Conservation (phyloP, 768 basidiomycete genomes). For the Gloeophyllum trabeum region DNA sequence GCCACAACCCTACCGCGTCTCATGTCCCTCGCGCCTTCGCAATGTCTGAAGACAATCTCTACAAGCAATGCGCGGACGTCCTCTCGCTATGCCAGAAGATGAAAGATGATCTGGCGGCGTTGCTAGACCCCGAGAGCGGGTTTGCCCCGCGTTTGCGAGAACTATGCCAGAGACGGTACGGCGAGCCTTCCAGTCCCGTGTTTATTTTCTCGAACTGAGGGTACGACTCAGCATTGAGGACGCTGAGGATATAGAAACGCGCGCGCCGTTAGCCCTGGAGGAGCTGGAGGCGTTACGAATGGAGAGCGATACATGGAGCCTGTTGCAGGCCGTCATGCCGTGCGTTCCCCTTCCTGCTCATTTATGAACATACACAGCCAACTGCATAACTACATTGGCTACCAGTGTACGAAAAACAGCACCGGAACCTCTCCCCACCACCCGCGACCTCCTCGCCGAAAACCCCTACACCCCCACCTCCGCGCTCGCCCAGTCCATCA, state of each 20-base stretch:
- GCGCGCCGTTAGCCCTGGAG: conserved; percentile 27
- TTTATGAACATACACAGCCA: too few relatives aligned
- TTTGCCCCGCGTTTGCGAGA: conserved; percentile 56
- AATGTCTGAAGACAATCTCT: conserved; percentile 42
- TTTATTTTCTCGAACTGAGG: conserved; percentile 3
- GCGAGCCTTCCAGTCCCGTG: conserved; percentile 2
- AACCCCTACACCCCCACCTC: conserved; percentile 81
- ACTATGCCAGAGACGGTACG: conserved; percentile 48
- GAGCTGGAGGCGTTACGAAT: conserved; percentile 56
- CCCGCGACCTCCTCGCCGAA: conserved; percentile 43
- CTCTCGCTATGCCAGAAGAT: conserved; percentile 44
- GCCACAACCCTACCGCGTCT: too few relatives aligned
- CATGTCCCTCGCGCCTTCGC: too few relatives aligned
- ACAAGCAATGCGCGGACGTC: conserved; percentile 58
- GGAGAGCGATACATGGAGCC: conserved; percentile 75
- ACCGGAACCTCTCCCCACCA: conserved; percentile 29
- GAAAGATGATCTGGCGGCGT: conserved; percentile 41
- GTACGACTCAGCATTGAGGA: conserved; percentile 35
- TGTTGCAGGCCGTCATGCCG: conserved; percentile 72
- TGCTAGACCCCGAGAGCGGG: conserved; percentile 56
- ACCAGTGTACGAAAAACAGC: conserved; percentile 61
- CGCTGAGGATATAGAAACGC: conserved; percentile 28
- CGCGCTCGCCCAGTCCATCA: conserved; percentile 62
- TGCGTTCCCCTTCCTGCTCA: conserved; percentile 23
- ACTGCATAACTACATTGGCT: too few relatives aligned